Evolutionary conservation across 805 yeast species (phyloP).

Genomic region (Yueomyces sp.): DNA sequence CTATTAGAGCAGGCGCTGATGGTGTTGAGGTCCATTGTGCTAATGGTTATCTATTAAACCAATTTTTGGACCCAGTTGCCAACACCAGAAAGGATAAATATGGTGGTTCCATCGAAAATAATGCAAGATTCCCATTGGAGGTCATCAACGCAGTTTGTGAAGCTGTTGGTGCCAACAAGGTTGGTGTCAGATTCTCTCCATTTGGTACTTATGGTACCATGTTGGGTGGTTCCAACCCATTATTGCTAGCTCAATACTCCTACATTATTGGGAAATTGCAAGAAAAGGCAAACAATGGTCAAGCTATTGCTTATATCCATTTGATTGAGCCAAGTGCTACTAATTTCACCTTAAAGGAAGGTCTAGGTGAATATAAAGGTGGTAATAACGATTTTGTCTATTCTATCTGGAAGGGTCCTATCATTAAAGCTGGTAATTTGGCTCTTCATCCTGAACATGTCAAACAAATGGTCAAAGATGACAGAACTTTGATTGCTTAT

Average conservation of each 20-base stretch:
- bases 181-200: conserved; percentile 40
- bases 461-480: conserved; percentile 19
- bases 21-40: conserved; percentile 58
- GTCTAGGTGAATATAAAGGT: conserved; percentile 18
- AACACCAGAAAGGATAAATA: conserved; percentile 38
- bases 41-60: conserved; percentile 47
- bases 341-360: conserved; percentile 14
- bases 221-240: conserved; percentile 25
- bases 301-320: conserved; percentile 31
- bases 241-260: conserved; percentile 26
- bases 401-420: conserved; percentile 32
- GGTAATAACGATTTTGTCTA: conserved; percentile 27
- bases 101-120: conserved; percentile 28
- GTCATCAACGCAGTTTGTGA: conserved; percentile 37
- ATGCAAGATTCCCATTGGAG: conserved; percentile 30
- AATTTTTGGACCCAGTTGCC: conserved; percentile 36
- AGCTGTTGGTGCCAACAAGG: conserved; percentile 37
- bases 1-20: conserved; percentile 30
- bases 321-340: conserved; percentile 34
- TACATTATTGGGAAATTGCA: conserved; percentile 30
- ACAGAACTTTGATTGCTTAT: conserved; percentile 30
- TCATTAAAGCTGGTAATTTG: conserved; percentile 30
- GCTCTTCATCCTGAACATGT: conserved; percentile 16
- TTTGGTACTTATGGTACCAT: conserved; percentile 27
- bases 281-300: conserved; percentile 20